Conservation (phyloP, 225 moss, liverwort and hornwort species). For the Rhytidiadelphus loreus region DNA sequence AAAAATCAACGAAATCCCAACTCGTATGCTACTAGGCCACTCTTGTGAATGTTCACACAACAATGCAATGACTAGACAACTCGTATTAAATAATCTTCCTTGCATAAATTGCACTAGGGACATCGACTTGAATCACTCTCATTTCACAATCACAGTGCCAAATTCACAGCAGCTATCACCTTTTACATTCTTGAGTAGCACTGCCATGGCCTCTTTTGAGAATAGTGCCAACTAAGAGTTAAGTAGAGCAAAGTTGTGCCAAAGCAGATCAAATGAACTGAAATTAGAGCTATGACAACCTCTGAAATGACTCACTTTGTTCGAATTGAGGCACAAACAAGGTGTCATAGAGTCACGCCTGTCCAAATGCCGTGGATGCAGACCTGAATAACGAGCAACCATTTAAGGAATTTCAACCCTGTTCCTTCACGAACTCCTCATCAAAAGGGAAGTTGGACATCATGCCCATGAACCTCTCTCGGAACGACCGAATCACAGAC, state of each 20-base stretch:
- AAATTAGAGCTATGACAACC: neutral
- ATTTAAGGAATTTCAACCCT: neutral
- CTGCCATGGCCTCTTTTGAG: neutral
- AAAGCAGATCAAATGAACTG: neutral
- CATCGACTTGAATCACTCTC: neutral
- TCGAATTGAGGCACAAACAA: neutral
- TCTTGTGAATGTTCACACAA: neutral
- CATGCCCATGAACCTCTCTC: conserved; percentile 49
- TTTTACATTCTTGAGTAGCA: neutral
- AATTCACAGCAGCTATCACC: neutral
- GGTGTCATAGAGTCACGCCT: neutral
- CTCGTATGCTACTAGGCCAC: neutral
- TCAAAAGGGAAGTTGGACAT: conserved; percentile 19
- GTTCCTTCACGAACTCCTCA: neutral
- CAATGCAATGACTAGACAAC: neutral
- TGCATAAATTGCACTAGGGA: neutral
- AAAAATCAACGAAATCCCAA: neutral
- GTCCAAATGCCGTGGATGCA: neutral
- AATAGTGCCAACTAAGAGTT: neutral
- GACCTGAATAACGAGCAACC: neutral
- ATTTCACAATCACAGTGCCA: neutral
- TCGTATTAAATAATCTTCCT: neutral
- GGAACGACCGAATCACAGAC: conserved; percentile 33
- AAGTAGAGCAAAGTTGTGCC: neutral
- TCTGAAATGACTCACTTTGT: neutral